These are phyloP conservation scores for Sporothrix mexicana DNA, from an alignment of 2,329 filamentous ascomycete genomes.

Conservation along the genomic window DNA sequence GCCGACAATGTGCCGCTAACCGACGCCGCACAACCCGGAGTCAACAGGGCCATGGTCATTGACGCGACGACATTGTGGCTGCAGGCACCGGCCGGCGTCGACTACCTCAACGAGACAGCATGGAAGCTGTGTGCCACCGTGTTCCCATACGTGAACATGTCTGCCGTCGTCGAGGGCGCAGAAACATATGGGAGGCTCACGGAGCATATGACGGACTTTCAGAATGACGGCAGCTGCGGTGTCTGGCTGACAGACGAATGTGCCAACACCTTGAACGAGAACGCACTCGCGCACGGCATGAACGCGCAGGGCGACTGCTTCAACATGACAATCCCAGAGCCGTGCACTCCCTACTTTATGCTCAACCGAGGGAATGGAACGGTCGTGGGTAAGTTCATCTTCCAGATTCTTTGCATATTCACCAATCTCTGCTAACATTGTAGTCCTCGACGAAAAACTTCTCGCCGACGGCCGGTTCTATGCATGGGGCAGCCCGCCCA, in stretches of 20 bases:
- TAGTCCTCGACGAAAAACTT: slow-evolving; percentile 23
- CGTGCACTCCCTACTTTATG: slow-evolving; percentile 26
- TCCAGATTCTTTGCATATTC: neutral
- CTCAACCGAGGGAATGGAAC: slow-evolving; percentile 22
- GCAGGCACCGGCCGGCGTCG: slow-evolving; percentile 22
- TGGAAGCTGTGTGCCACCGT: slow-evolving; percentile 35
- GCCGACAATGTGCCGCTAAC: slow-evolving; percentile 26
- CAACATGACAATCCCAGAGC: slow-evolving; percentile 14
- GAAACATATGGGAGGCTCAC: neutral
- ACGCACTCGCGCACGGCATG: slow-evolving; percentile 22
- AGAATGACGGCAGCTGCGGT: slow-evolving; percentile 29
- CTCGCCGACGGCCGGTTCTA: slow-evolving; percentile 28
- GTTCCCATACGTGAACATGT: slow-evolving; percentile 30
- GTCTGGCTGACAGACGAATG: slow-evolving; percentile 32
- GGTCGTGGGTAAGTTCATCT: slow-evolving; percentile 18
- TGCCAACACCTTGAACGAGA: slow-evolving; percentile 3
- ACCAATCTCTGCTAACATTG: neutral
- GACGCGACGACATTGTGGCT: slow-evolving; percentile 30
- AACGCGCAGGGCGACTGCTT: slow-evolving; percentile 22
- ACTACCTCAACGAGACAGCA: slow-evolving; percentile 12
- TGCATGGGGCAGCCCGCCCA: slow-evolving; percentile 29
- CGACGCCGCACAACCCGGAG: slow-evolving; percentile 12
- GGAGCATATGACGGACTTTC: neutral
- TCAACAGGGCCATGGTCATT: slow-evolving; percentile 14
- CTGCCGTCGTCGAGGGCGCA: neutral